These are phyloP conservation scores for Russula sp. DNA, from an alignment of 768 basidiomycete species.

Conservation along the genomic window DNA sequence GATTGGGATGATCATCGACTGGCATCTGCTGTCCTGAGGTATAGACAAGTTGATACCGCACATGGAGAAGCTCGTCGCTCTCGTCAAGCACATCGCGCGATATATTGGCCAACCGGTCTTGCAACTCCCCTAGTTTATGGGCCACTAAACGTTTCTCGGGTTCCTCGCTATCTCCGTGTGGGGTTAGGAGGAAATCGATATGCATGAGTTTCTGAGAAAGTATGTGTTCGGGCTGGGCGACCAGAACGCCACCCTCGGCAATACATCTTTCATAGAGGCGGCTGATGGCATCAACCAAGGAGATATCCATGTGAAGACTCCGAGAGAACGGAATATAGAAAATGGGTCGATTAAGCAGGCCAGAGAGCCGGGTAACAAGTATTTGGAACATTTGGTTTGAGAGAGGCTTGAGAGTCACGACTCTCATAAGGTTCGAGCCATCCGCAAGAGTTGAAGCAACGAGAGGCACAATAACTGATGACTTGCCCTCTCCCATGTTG, in stretches of 20 bases:
- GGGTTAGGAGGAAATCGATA: constrained; percentile 38
- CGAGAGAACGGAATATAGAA: constrained; percentile 53
- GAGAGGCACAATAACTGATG: constrained; percentile 51
- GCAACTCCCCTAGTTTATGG: not conserved
- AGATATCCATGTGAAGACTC: constrained; percentile 32
- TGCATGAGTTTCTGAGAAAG: constrained; percentile 50
- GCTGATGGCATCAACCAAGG: constrained; percentile 33
- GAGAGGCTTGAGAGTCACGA: constrained; percentile 50
- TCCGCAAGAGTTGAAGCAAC: constrained; percentile 43
- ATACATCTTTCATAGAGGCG: constrained; percentile 42
- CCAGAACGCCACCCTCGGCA: constrained; percentile 42
- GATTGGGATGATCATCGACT: constrained; percentile 42
- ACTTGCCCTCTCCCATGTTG: constrained; percentile 63
- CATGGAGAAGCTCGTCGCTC: constrained; percentile 42
- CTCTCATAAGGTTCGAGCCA: constrained; percentile 44
- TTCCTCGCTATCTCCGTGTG: constrained; percentile 10
- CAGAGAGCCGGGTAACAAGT: constrained; percentile 43
- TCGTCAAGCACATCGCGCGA: constrained; percentile 25
- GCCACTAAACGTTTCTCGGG: not conserved
- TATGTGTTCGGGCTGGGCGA: constrained; percentile 53
- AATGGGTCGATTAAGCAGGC: constrained; percentile 47
- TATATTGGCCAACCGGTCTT: constrained; percentile 1
- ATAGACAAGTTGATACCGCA: constrained; percentile 50
- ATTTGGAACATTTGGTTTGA: constrained; percentile 48
- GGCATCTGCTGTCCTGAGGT: constrained; percentile 42